Evolutionary conservation across 129 eudicot species (phyloP).

Genomic region (Pulicaria dysenterica): DNA sequence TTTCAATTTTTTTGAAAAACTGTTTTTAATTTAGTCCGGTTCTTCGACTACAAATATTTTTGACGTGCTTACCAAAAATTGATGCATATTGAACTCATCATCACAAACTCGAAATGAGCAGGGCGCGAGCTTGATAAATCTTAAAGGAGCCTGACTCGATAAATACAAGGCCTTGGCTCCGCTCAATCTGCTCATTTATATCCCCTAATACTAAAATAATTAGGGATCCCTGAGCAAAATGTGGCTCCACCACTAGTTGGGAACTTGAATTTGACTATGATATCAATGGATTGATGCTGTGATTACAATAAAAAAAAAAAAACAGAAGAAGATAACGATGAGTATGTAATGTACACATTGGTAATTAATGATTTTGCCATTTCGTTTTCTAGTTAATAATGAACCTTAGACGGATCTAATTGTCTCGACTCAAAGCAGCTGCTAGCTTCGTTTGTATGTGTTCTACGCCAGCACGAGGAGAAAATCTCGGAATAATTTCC

Average conservation of each 20-base stretch:
- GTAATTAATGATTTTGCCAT: background rate
- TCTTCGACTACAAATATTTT: too few relatives aligned
- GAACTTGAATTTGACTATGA: background rate
- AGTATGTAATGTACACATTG: slow-evolving; percentile 25
- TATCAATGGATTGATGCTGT: background rate
- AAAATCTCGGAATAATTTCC: slow-evolving; percentile 85
- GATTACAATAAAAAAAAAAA: slow-evolving; percentile 10
- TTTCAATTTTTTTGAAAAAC: too few relatives aligned
- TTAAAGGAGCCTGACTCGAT: too few relatives aligned
- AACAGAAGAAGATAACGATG: slow-evolving; percentile 2
- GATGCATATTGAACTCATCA: too few relatives aligned
- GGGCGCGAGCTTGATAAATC: too few relatives aligned
- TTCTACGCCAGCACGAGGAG: slow-evolving; percentile 88
- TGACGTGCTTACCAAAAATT: too few relatives aligned
- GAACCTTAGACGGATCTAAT: slow-evolving; percentile 5
- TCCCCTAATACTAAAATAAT: too few relatives aligned
- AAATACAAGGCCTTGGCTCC: too few relatives aligned
- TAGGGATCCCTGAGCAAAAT: too few relatives aligned
- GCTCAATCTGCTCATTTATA: too few relatives aligned
- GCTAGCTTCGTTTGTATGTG: slow-evolving; percentile 73
- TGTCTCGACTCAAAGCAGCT: slow-evolving; percentile 51
- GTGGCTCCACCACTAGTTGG: background rate
- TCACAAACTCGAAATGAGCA: too few relatives aligned
- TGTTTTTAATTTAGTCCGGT: too few relatives aligned
- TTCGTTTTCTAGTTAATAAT: background rate